Conservation (phyloP, 805 yeast genomes). For the Danielia reshetovae region DNA sequence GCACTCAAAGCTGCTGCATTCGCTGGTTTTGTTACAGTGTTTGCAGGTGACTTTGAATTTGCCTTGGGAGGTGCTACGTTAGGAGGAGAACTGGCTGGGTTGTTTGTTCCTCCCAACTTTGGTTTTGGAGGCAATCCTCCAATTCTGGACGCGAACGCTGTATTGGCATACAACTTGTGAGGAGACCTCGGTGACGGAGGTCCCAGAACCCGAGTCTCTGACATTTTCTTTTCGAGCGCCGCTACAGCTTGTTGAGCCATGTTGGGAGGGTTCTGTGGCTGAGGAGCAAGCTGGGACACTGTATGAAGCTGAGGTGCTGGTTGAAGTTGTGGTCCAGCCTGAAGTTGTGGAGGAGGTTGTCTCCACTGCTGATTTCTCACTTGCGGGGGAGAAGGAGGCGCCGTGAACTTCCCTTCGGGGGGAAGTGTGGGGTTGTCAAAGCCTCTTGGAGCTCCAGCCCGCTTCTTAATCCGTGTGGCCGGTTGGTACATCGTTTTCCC, state of each 20-base stretch:
- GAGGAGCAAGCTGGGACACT: too few species aligned
- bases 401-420: neutral
- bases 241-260: conserved; percentile 12
- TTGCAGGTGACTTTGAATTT: too few species aligned
- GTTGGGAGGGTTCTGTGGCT: conserved; percentile 1
- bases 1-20: too few species aligned
- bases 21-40: too few species aligned
- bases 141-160: conserved; percentile 18
- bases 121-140: conserved; percentile 3
- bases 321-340: too few species aligned
- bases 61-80: neutral
- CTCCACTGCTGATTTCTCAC: too few species aligned
- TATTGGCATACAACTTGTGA: conserved; percentile 15
- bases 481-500: conserved; percentile 30
- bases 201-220: conserved; percentile 6
- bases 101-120: neutral
- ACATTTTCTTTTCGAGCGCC: conserved; percentile 9
- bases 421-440: neutral
- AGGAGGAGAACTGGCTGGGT: neutral
- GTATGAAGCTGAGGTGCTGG: too few species aligned
- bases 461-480: conserved; percentile 31
- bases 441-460: neutral
- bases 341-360: too few species aligned
- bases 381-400: neutral
- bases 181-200: conserved; percentile 5